phyloP scores from a whole-genome alignment of 345 rosid species.

The Gossypium arboreum region DNA sequence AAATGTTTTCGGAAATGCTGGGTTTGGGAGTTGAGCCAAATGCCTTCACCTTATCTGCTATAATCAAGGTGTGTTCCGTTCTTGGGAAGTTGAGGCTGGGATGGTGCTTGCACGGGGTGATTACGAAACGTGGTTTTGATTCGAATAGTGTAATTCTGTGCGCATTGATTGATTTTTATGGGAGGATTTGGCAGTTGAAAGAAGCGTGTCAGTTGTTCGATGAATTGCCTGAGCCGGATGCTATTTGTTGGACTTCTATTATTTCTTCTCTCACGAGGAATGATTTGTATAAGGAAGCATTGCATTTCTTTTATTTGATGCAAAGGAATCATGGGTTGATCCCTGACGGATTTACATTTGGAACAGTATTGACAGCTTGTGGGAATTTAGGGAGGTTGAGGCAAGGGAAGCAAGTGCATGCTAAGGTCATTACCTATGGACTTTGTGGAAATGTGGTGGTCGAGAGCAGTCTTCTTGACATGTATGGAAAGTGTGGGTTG shows the following conservation, averaged over 20 bases:
- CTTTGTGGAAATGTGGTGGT: conserved; percentile 54
- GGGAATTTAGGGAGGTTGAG: conserved; percentile 63
- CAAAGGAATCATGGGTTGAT: conserved; percentile 39
- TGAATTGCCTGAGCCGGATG: conserved; percentile 73
- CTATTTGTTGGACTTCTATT: conserved; percentile 73
- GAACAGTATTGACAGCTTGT: conserved; percentile 74
- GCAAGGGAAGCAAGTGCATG: conserved; percentile 82
- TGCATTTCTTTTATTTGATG: conserved; percentile 53
- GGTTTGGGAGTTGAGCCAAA: conserved; percentile 61
- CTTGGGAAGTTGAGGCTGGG: conserved; percentile 52
- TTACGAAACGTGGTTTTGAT: conserved; percentile 50
- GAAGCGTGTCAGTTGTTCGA: conserved; percentile 65
- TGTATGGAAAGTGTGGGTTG: conserved; percentile 85
- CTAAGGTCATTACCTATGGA: conserved; percentile 49
- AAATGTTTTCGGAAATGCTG: conserved; percentile 64
- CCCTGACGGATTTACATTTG: conserved; percentile 72
- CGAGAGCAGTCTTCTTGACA: conserved; percentile 83
- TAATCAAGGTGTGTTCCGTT: conserved; percentile 73
- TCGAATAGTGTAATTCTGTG: conserved; percentile 54
- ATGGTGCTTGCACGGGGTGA: conserved; percentile 63
- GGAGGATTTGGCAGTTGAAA: conserved; percentile 35
- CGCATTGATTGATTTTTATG: conserved; percentile 70
- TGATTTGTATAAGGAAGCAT: conserved; percentile 52
- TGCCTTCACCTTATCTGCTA: conserved; percentile 67
- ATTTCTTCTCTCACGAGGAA: conserved; percentile 64